A percentile compares a stretch with the other conserved stretches of the same genome.
phyloP scores from a whole-genome alignment of 768 basidiomycete species.

The Collybiopsis confluens region DNA sequence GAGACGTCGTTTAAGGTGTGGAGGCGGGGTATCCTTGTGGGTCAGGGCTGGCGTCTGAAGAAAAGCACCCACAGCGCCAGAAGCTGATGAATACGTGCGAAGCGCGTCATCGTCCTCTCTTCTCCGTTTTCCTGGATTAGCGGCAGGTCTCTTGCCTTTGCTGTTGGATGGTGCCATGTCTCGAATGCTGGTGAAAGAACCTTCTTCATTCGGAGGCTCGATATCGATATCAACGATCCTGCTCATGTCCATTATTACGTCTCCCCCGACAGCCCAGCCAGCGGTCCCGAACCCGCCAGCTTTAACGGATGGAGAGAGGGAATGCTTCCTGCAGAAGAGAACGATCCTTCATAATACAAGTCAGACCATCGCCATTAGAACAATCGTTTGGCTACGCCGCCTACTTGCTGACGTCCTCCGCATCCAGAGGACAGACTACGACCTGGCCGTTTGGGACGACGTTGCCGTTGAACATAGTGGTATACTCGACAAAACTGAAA shows the following conservation, averaged over 20 bases:
- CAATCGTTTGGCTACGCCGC: conserved; percentile 17
- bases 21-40: conserved; percentile 24
- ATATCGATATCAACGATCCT: conserved; percentile 66
- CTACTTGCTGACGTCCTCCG: conserved; percentile 78
- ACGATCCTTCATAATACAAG: conserved; percentile 44
- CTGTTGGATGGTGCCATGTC: conserved; percentile 47
- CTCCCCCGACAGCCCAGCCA: conserved; percentile 85
- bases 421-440: conserved; percentile 71
- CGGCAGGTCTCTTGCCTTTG: conserved; percentile 49
- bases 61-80: conserved; percentile 47
- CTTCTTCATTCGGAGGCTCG: conserved; percentile 50
- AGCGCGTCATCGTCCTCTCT: conserved; percentile 51
- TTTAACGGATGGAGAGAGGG: conserved; percentile 74
- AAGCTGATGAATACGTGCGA: conserved; percentile 53
- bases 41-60: conserved; percentile 30
- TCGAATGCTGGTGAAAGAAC: conserved; percentile 56
- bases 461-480: conserved; percentile 75
- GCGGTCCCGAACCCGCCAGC: conserved; percentile 91
- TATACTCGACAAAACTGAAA: conserved; percentile 41
- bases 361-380: not conserved
- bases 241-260: conserved; percentile 79
- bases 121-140: conserved; percentile 43
- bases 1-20: conserved; percentile 31
- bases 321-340: conserved; percentile 68
- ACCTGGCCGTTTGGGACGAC: conserved; percentile 56